Evolutionary conservation across 2,329 filamentous ascomycete species (phyloP), one percentile per base, ranked within the genome.

Genomic region (Capronia coronata): DNA sequence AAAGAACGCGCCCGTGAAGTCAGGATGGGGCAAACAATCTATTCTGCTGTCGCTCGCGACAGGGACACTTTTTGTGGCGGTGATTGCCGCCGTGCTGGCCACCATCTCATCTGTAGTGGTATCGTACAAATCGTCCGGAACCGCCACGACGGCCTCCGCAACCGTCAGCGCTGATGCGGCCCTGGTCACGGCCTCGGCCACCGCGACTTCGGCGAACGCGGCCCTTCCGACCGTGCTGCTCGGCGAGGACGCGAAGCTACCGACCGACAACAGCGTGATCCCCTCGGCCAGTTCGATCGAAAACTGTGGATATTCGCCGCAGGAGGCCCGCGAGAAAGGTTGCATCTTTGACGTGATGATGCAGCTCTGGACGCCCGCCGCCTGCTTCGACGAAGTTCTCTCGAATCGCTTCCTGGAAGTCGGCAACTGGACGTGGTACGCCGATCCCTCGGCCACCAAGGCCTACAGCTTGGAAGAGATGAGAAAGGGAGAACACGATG

Each of bases 351-450:
- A 60, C 40, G 58, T 60, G 19, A 60, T 60, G 58, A 60, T 60
- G 58, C 56, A 59, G 37, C 51, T 56, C 32, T 60, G 58, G 58
- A 59, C 50, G 2, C 56, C 57, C 9, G 44, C 48, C 2, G 55
- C 23, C 22, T 60, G 58, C 51, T 58, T 53, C 38, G 57, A 60
- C 40, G 45, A 48, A 32, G 10, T 45, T 9, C 49, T 60, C 3
- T 56, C 54, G 6, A 52, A 60, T 21, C 54, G 53, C 5, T 60
- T 59, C 49, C 55, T 60, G 7, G 46, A 52, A 2, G 49, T 50
- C 3, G 58, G 58, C 43, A 60, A 60, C 43, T 60, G 58, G 58
- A 60, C 58, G 27, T 60, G 58, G 58, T 60, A 55, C 16, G 56
- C 57, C 2, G 53, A 60, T 40, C 35, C 55, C 2, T 30, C 43